Conservation (phyloP, 1,139 yeast species). For the Geotrichum aggregatum region DNA sequence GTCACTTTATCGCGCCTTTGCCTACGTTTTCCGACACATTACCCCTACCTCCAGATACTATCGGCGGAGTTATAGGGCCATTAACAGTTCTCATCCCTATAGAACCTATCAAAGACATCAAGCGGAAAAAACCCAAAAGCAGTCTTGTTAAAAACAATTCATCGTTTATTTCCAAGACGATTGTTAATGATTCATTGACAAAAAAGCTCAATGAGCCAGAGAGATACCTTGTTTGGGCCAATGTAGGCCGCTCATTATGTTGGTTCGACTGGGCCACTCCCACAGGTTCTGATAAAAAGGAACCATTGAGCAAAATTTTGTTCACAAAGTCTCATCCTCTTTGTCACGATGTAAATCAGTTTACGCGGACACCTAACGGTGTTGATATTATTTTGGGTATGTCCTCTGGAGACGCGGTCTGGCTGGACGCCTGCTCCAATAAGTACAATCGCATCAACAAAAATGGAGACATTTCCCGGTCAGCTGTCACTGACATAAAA, state of each 20-base stretch:
- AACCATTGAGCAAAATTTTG: slow-evolving; percentile 40
- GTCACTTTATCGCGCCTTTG: background rate
- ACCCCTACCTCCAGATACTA: slow-evolving; percentile 11
- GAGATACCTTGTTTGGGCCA: slow-evolving; percentile 37
- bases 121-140: slow-evolving; percentile 34
- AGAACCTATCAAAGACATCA: slow-evolving; percentile 14
- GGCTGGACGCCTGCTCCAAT: slow-evolving; percentile 49
- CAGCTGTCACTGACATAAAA: slow-evolving; percentile 40
- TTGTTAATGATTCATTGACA: slow-evolving; percentile 38
- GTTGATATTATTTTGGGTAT: slow-evolving; percentile 51
- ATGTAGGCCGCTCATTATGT: slow-evolving; percentile 38
- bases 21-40: background rate
- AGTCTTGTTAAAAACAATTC: slow-evolving; percentile 40
- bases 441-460: slow-evolving; percentile 52
- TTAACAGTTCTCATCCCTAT: slow-evolving; percentile 2
- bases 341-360: slow-evolving; percentile 40
- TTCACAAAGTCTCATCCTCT: slow-evolving; percentile 43
- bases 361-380: slow-evolving; percentile 39
- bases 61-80: slow-evolving; percentile 11
- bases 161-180: slow-evolving; percentile 40
- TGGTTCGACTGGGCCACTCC: slow-evolving; percentile 36
- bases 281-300: slow-evolving; percentile 29
- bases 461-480: slow-evolving; percentile 40
- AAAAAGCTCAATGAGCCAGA: slow-evolving; percentile 35
- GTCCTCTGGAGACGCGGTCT: slow-evolving; percentile 53